Evolutionary conservation across 768 basidiomycete genomes (phyloP).

Genomic region (Termitomyces titanicus): DNA sequence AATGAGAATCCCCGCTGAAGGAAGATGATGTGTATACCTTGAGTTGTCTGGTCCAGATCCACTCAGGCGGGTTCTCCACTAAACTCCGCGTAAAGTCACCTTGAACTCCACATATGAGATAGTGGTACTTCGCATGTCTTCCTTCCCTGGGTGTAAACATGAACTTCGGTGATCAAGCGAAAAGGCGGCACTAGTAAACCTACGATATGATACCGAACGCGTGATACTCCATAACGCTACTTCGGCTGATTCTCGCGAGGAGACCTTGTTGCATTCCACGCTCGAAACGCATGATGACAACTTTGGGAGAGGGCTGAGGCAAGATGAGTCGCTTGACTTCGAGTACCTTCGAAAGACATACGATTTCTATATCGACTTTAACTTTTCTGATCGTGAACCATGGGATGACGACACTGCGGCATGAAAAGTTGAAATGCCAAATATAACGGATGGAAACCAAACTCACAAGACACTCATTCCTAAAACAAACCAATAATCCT

Average conservation of each 20-base stretch:
- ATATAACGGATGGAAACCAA: constrained; percentile 14
- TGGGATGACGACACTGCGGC: constrained; percentile 59
- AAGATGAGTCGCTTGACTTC: constrained; percentile 1
- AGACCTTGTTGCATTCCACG: constrained; percentile 86
- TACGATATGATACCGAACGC: constrained; percentile 83
- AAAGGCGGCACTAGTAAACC: constrained; percentile 25
- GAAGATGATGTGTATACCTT: constrained; percentile 59
- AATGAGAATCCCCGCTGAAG: not conserved
- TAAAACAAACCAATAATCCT: constrained; percentile 76
- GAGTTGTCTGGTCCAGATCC: constrained; percentile 75
- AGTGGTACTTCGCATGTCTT: constrained; percentile 67
- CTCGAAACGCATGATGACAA: constrained; percentile 73
- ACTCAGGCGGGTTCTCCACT: constrained; percentile 65
- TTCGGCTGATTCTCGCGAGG: constrained; percentile 73
- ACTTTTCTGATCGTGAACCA: constrained; percentile 78
- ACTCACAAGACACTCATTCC: constrained; percentile 69
- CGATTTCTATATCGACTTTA: constrained; percentile 76
- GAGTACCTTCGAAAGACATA: constrained; percentile 26
- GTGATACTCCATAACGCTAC: constrained; percentile 76
- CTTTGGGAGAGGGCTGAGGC: constrained; percentile 72
- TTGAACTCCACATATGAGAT: constrained; percentile 81
- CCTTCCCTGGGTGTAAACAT: constrained; percentile 50
- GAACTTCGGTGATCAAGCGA: not conserved
- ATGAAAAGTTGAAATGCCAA: not conserved
- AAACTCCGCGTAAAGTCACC: constrained; percentile 77